Base-by-base conservation (phyloP, 768 basidiomycete genomes). In the Gloeostereum incarnatum region DNA sequence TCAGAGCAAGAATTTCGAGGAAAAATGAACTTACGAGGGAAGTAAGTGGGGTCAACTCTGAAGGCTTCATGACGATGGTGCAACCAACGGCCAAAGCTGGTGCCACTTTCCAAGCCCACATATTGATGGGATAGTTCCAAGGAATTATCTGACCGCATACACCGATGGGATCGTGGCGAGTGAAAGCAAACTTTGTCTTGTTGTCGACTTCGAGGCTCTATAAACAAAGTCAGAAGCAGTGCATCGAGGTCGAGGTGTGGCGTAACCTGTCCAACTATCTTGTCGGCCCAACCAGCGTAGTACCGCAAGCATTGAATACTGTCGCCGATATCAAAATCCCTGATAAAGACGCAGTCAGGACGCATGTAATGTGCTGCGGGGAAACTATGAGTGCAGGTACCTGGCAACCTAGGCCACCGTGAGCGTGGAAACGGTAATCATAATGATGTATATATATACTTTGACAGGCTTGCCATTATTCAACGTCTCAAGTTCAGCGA, bases 251-350 rank as follows among this genome's bases (percentile, higher is more conserved):
- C 23, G 29, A 43, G 14, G 31, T 13, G 8, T 26, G 25, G 31
- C 58, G 60, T 48, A 45, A 81, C 83, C 74, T 93, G 78, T 16
- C 96, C 94, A 18, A 70, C 62, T 36, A 96, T 81, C 63, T 97
- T 98, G 65, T 97, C 93, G 6, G 89, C 88, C 85, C 86, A 93
- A 17, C 93, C 93, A 26, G 90, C 93, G 54, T 92, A 96, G 62
- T 97, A 96, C 35, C 88, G 71, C 36, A 90, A 60, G 52, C 85
- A 88, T 47, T 76, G 76, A 14, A 89, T 62, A 43, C 66, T 80
- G 52, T 90, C 87, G 27, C 75, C 78, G 27, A 91, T 82, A 54
- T 91, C 87, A 44, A 74, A 79, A 53, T 87, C 85, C 55, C 86
- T 87, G 45, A 0, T 35, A 41, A 18, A 20, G 30, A 45, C 41